A percentile compares a stretch with the other conserved stretches of the same genome.
Conservation (phyloP, 192 early-diverging fungal genomes). For the Diversispora epigaea region DNA sequence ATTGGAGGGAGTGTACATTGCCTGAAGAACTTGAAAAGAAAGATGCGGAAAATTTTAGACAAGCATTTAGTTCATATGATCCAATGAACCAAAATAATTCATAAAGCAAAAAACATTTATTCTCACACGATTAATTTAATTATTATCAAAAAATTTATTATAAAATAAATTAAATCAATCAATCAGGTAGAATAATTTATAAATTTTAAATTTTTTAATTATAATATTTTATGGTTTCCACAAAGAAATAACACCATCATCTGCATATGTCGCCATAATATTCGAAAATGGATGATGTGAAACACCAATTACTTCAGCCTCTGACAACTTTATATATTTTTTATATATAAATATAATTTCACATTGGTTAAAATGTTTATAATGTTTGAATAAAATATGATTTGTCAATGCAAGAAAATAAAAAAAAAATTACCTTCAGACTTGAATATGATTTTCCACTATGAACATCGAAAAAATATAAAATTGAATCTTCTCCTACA, state of each 20-base stretch:
- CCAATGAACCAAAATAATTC: neutral
- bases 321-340: conserved; percentile 47
- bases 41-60: conserved; percentile 12
- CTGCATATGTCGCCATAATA: conserved; percentile 65
- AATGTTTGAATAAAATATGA: neutral
- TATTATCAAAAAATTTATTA: too few species aligned
- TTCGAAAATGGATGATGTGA: conserved; percentile 83
- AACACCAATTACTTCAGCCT: conserved; percentile 75
- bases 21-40: conserved; percentile 11
- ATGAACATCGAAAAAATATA: conserved; percentile 70
- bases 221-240: conserved; percentile 51
- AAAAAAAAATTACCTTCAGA: conserved; percentile 44
- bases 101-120: too few species aligned
- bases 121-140: too few species aligned
- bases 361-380: conserved; percentile 1
- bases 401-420: neutral
- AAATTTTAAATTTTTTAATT: neutral
- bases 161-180: too few species aligned
- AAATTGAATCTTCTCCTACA: conserved; percentile 63
- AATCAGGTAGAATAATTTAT: too few species aligned
- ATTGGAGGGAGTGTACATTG: conserved; percentile 74
- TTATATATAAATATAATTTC: neutral
- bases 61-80: conserved; percentile 6
- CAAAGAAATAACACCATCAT: conserved; percentile 64
- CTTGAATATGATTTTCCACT: conserved; percentile 52